Evolutionary conservation across 2,329 filamentous ascomycete genomes (phyloP), one percentile per base, ranked within the genome.

Genomic region (Epichloe festucae): DNA sequence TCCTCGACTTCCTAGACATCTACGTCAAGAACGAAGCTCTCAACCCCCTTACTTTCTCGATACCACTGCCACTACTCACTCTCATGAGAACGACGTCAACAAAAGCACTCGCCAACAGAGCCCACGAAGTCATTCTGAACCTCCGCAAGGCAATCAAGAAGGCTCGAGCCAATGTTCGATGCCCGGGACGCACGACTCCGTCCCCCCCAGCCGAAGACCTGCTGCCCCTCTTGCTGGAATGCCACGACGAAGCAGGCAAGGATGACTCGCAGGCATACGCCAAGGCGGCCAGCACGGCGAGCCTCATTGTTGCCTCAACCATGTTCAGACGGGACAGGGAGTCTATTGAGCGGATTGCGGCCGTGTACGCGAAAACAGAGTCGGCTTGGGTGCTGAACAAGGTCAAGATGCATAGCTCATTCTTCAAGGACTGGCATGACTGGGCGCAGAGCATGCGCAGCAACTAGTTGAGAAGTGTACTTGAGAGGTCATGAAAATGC

Each of bases 1-100:
- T 96, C 5, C 78, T 97, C 4, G 93, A 97, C 62, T 77, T 97
- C 1, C 75, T 97, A 11, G 81, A 85, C 54, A 85, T 93, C 56
- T 97, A 89, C 66, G 75, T 93, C 56, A 89, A 87, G 65, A 84
- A 85, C 59, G 84, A 93, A 67, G 79, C 85, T 52, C 75, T 76
- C 21, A 85, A 82, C 59, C 69, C 1, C 1, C 71, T 90, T 1
- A 79, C 82, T 0, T 78, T 93, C 43, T 74, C 81, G 39, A 68
- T 93, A 8, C 71, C 96, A 5, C 65, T 90, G 7, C 89, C 91
- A 0, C 73, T 96, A 0, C 73, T 95, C n/a, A 73, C 76, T 44
- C 78, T 93, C 42, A 81, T 87, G 45, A 82, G 88, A 52, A 84
- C 78, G n/a, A 93, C 87, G 0, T 81, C 76, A 39, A 84, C 82